phyloP scores from a whole-genome alignment of 2,329 filamentous ascomycete genomes.

The Neonectria ditissima region DNA sequence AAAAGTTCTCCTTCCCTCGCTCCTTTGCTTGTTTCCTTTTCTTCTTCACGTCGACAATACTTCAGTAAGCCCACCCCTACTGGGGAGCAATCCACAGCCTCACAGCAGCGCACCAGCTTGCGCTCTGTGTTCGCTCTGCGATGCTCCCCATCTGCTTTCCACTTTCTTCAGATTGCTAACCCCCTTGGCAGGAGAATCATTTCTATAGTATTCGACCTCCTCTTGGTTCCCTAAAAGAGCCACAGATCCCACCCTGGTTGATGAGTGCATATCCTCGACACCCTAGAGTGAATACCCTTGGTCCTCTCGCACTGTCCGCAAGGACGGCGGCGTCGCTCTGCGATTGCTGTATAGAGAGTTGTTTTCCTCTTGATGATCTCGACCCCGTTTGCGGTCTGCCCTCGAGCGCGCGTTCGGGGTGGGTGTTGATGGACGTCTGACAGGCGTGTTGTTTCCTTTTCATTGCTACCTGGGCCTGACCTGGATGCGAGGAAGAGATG shows the following conservation, averaged over 20 bases:
- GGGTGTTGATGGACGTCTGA: conserved; percentile 1
- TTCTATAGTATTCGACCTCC: conserved; percentile 1
- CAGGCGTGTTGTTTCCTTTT: neutral
- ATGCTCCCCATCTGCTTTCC: neutral
- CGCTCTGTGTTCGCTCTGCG: neutral
- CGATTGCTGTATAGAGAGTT: neutral
- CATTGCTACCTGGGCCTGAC: neutral
- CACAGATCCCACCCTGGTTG: conserved; percentile 1
- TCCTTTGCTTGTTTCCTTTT: neutral
- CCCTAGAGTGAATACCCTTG: neutral
- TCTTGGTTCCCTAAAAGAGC: conserved; percentile 1
- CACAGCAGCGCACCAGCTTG: neutral
- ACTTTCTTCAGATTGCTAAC: neutral
- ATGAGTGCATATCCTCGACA: neutral
- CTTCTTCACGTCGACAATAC: neutral
- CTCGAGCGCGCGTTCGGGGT: neutral
- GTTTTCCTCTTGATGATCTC: conserved; percentile 1
- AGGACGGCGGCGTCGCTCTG: neutral
- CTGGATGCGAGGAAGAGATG: neutral
- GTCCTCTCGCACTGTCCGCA: neutral
- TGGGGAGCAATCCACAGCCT: neutral
- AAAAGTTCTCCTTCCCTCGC: neutral
- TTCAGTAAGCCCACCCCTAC: neutral
- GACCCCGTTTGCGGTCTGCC: neutral
- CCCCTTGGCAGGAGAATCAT: neutral